These are phyloP conservation scores for Avena sativa DNA, from an alignment of 176 grass and related monocot genomes.

Conservation along the genomic window DNA sequence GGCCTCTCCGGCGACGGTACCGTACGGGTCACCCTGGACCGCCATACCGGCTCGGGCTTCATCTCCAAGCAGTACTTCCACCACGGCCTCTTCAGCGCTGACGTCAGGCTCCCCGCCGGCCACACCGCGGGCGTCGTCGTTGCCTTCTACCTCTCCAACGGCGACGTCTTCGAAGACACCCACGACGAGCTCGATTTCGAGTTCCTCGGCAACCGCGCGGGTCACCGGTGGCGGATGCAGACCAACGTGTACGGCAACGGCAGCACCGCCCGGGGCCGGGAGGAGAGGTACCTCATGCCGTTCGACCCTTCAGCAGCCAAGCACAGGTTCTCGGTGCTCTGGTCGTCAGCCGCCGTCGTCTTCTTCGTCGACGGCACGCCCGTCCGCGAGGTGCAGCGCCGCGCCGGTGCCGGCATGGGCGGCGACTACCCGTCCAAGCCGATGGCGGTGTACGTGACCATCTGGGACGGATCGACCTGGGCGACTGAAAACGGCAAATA, in stretches of 20 bases:
- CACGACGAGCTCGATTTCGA: constrained; percentile 90
- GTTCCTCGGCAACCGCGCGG: constrained; percentile 74
- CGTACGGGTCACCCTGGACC: constrained; percentile 62
- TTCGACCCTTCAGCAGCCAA: constrained; percentile 69
- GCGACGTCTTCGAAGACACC: constrained; percentile 71
- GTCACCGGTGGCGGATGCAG: constrained; percentile 78
- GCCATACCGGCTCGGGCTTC: constrained; percentile 70
- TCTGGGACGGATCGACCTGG: constrained; percentile 88
- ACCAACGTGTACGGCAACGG: constrained; percentile 93
- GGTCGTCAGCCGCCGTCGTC: constrained; percentile 56
- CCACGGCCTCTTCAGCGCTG: constrained; percentile 79
- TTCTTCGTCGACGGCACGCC: constrained; percentile 80
- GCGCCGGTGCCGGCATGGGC: constrained; percentile 49
- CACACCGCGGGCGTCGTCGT: constrained; percentile 86
- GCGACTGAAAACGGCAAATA: constrained; percentile 71
- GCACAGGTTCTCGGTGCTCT: constrained; percentile 76
- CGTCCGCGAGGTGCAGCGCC: constrained; percentile 60
- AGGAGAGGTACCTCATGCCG: constrained; percentile 81
- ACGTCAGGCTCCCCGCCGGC: constrained; percentile 66
- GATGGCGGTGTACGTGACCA: constrained; percentile 80
- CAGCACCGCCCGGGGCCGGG: constrained; percentile 62
- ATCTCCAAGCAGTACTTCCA: constrained; percentile 74
- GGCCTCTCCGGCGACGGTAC: constrained; percentile 46
- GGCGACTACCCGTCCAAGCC: constrained; percentile 75
- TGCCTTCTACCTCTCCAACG: constrained; percentile 91